Base-by-base conservation (phyloP, 352 stramenopile species). In the Phytophthora colocasiae region DNA sequence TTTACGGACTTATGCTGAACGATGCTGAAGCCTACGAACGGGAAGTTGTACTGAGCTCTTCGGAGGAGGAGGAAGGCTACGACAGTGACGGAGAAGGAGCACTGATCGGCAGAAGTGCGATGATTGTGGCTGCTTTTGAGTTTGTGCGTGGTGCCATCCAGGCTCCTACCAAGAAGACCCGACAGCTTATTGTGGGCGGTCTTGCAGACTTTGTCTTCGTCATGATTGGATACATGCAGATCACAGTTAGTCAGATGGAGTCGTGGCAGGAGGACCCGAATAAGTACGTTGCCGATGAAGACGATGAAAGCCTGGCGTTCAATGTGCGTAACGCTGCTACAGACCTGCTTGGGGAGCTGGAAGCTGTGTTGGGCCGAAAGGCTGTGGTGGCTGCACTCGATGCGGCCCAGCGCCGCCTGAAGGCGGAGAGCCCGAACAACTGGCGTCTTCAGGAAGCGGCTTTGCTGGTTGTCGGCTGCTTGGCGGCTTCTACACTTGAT, bases 181-280 rank as follows among this genome's bases (percentile, higher is more conserved):
- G 81, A 1, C 73, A 85, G 38, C 55, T 93, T 0, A 75, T 95
- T 24, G 48, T 89, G 8, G 38, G 45, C 7, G 81, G 71, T 17
- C 65, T 95, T n/a, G 45, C 73, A 0, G 81, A 91, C 46, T 87
- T 95, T 67, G 81, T 93, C 4, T 89, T 81, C 48, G 75, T 90
- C 39, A 89, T 93, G 80, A 83, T 95, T 58, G 81, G 74, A 40
- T 95, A 93, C 75, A 92, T 93, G 83, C 85, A 93, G 48, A 95
- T 95, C 56, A 92, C 85, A 1, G 62, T 72, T 47, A 80, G 80
- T 50, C 87, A 95, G 59, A 82, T 89, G 70, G 74, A 89, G 55
- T 80, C 75, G 39, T 95, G 87, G 87, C 66, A 84, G 31, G 87
- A 93, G 12, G 82, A 93, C 48, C 82, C 87, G 31, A 93, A 95